These are phyloP conservation scores for Solanum etuberosum DNA, from an alignment of 257 asterid species.

Conservation along the genomic window DNA sequence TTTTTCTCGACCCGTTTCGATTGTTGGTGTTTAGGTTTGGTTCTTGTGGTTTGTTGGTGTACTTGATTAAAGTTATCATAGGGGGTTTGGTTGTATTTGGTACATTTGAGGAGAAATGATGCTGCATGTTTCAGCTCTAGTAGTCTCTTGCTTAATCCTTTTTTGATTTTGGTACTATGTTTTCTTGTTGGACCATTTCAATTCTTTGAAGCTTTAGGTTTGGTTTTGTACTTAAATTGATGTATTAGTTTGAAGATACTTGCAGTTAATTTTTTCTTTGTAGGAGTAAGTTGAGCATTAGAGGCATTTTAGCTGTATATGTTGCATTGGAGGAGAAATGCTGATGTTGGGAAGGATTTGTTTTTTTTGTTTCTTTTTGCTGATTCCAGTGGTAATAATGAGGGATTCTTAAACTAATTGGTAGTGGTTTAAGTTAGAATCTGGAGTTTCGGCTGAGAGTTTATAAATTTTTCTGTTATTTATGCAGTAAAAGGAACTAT, in stretches of 20 bases:
- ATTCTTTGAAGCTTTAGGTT: neutral
- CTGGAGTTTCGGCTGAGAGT: neutral
- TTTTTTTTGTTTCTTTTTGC: neutral
- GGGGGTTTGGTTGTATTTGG: neutral
- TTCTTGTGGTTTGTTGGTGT: neutral
- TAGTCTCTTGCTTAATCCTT: neutral
- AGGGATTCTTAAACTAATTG: neutral
- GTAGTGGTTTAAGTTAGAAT: neutral
- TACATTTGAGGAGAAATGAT: neutral
- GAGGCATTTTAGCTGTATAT: neutral
- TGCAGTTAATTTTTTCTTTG: neutral
- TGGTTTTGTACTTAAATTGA: neutral
- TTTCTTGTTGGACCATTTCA: neutral
- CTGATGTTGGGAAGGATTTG: neutral
- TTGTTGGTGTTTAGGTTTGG: neutral
- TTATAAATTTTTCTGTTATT: neutral
- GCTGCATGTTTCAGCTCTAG: neutral
- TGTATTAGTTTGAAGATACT: neutral
- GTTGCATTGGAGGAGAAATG: neutral
- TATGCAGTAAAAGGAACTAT: slow-evolving; percentile 25
- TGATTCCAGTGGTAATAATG: neutral
- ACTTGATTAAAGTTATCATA: neutral
- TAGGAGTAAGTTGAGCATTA: neutral
- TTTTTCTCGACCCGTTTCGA: neutral
- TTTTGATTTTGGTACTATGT: neutral